A percentile compares a stretch with the other conserved stretches of the same genome.
These are phyloP conservation scores for Fraxinus paxiana DNA, from an alignment of 305 asterid genomes.

Conservation along the genomic window DNA sequence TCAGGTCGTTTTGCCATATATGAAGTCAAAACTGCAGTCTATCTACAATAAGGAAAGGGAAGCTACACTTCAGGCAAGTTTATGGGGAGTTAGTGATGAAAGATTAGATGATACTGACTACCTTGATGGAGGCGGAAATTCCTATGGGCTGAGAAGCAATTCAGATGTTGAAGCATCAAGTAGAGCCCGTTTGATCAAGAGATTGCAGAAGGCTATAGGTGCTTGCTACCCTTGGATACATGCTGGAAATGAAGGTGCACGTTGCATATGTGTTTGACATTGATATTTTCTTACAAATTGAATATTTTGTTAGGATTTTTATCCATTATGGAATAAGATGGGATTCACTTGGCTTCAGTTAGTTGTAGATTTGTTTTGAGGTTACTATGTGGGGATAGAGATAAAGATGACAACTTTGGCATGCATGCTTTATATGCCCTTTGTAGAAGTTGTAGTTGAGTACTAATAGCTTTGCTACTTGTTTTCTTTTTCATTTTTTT, in stretches of 20 bases:
- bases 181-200: constrained; percentile 48
- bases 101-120: constrained; percentile 48
- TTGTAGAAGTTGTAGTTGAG: background rate
- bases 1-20: constrained; percentile 80
- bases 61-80: constrained; percentile 88
- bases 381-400: background rate
- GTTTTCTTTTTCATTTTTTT: background rate
- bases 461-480: background rate
- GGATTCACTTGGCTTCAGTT: constrained; percentile 4
- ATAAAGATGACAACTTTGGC: background rate
- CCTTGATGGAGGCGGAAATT: constrained; percentile 38
- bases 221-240: constrained; percentile 92
- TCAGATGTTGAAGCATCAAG: constrained; percentile 50
- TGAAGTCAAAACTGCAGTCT: constrained; percentile 79
- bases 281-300: background rate
- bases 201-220: constrained; percentile 57
- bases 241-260: constrained; percentile 91
- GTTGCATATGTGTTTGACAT: constrained; percentile 8
- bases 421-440: background rate
- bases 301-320: constrained; percentile 3
- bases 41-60: constrained; percentile 85
- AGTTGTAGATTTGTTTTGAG: constrained; percentile 4
- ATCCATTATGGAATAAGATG: background rate
- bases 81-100: constrained; percentile 84
- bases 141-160: constrained; percentile 41